phyloP scores from a whole-genome alignment of 2,329 filamentous ascomycete genomes.

The Orbilia quercus region DNA sequence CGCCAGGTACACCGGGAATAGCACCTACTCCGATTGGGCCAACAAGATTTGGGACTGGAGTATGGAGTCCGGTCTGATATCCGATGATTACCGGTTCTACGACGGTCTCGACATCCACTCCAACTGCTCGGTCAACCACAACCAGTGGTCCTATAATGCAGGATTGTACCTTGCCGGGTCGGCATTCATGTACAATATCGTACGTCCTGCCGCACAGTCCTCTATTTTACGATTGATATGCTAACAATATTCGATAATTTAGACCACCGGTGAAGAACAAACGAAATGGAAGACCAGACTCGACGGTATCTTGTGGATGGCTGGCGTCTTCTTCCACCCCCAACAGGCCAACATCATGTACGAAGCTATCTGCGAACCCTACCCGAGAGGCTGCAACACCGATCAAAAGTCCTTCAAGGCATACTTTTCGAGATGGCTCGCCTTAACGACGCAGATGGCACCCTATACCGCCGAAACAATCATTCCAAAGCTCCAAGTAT shows the following conservation, averaged over 20 bases:
- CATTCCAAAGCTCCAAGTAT: slow-evolving; percentile 66
- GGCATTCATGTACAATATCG: slow-evolving; percentile 73
- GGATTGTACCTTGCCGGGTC: slow-evolving; percentile 75
- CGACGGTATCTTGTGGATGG: slow-evolving; percentile 67
- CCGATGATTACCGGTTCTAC: slow-evolving; percentile 68
- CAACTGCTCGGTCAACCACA: slow-evolving; percentile 68
- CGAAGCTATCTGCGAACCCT: slow-evolving; percentile 73
- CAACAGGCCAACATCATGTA: slow-evolving; percentile 72
- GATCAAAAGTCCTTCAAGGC: slow-evolving; percentile 77
- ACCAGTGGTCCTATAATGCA: slow-evolving; percentile 74
- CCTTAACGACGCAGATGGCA: slow-evolving; percentile 69
- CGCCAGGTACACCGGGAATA: slow-evolving; percentile 80
- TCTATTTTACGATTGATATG: slow-evolving; percentile 12
- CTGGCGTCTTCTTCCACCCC: slow-evolving; percentile 68
- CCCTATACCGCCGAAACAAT: slow-evolving; percentile 68
- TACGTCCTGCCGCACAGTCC: slow-evolving; percentile 37
- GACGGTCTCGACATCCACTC: slow-evolving; percentile 71
- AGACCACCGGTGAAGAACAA: slow-evolving; percentile 62
- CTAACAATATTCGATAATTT: slow-evolving; percentile 63
- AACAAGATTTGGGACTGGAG: slow-evolving; percentile 77
- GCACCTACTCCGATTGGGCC: slow-evolving; percentile 82
- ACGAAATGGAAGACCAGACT: slow-evolving; percentile 69
- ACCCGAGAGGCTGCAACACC: slow-evolving; percentile 67
- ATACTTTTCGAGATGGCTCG: slow-evolving; percentile 74
- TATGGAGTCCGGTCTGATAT: slow-evolving; percentile 69